Percentiles rank a stretch among this genome's conserved stretches.
phyloP scores from a whole-genome alignment of 768 basidiomycete genomes.

The Tricholomella constricta region DNA sequence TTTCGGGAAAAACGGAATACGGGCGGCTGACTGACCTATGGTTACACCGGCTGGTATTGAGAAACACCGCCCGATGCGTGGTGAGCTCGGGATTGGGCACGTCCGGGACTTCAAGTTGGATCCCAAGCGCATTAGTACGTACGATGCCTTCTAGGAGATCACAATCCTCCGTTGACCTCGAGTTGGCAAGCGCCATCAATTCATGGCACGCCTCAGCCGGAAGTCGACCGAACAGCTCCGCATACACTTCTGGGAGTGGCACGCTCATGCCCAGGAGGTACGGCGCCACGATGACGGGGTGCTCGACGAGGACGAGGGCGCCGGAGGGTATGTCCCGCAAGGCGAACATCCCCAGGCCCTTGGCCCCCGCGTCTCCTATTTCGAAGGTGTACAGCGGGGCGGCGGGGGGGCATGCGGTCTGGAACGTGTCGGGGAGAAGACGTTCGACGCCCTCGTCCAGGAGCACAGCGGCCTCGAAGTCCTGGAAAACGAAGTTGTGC shows the following conservation, averaged over 20 bases:
- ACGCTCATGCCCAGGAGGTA: slow-evolving; percentile 28
- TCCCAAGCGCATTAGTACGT: slow-evolving; percentile 33
- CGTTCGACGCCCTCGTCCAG: slow-evolving; percentile 32
- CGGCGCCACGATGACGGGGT: slow-evolving; percentile 43
- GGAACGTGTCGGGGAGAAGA: slow-evolving; percentile 25
- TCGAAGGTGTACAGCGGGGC: slow-evolving; percentile 15
- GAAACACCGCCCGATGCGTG: slow-evolving; percentile 37
- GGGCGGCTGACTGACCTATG: slow-evolving; percentile 37
- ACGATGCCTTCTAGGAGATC: slow-evolving; percentile 28
- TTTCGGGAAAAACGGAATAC: too few species aligned
- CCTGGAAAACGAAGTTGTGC: slow-evolving; percentile 19
- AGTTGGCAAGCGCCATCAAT: slow-evolving; percentile 35
- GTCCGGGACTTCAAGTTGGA: slow-evolving; percentile 30
- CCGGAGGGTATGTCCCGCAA: slow-evolving; percentile 32
- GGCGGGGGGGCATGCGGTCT: slow-evolving; percentile 3
- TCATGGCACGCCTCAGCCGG: slow-evolving; percentile 24
- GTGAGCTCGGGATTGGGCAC: slow-evolving; percentile 24
- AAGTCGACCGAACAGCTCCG: slow-evolving; percentile 30
- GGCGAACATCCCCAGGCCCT: slow-evolving; percentile 42
- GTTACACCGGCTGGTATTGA: slow-evolving; percentile 38
- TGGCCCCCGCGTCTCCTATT: slow-evolving; percentile 28
- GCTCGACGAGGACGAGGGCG: slow-evolving; percentile 37
- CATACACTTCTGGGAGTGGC: slow-evolving; percentile 32
- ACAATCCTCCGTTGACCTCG: slow-evolving; percentile 8
- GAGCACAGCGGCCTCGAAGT: slow-evolving; percentile 26